Evolutionary conservation across 2,329 filamentous ascomycete species (phyloP), one percentile per base, ranked within the genome.

Genomic region (Hortaea sp.): DNA sequence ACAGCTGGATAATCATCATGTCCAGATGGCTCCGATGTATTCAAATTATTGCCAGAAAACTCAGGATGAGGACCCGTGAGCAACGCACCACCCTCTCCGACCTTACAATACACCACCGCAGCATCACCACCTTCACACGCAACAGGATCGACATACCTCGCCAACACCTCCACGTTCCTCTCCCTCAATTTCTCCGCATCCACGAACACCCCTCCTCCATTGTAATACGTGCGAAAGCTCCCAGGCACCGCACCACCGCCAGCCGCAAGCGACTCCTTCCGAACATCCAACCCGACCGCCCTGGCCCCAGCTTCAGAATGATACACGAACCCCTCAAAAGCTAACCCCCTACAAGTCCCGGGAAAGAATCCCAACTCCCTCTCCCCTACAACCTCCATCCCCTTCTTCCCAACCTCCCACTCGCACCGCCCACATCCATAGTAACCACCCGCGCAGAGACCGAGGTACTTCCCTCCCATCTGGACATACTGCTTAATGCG

Each of bases 361-460:
- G 89, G 88, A 61, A 85, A 98, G 69, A 98, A 95, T 0, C 71
- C 82, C 43, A 98, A 71, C 63, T 98, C 92, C 35, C 92, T 76
- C 40, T 81, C 75, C 0, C 92, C 92, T 29, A 94, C 70, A 3
- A 98, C 90, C 61, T 94, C 87, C 69, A 97, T 76, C 1, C 77
- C 75, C 54, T 76, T 77, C 60, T 92, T 81, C 2, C 88, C 88
- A 9, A 92, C 82, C 67, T 97, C 90, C 53, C 97, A 98, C 64
- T 98, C 92, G 62, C 90, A 95, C 52, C 74, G 76, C 35, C 75
- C 72, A 54, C 76, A 81, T 20, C 84, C 92, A 59, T 95, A 98
- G 68, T 98, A 98, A 7, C 85, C 92, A 5, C 92, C 92, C 2
- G 92, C 92, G 63, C 92, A 98, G 57, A 98, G 82, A 0, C 92